Evolutionary conservation across 2,329 filamentous ascomycete species (phyloP), one percentile per base, ranked within the genome.

Genomic region (Trichoderma sp.): DNA sequence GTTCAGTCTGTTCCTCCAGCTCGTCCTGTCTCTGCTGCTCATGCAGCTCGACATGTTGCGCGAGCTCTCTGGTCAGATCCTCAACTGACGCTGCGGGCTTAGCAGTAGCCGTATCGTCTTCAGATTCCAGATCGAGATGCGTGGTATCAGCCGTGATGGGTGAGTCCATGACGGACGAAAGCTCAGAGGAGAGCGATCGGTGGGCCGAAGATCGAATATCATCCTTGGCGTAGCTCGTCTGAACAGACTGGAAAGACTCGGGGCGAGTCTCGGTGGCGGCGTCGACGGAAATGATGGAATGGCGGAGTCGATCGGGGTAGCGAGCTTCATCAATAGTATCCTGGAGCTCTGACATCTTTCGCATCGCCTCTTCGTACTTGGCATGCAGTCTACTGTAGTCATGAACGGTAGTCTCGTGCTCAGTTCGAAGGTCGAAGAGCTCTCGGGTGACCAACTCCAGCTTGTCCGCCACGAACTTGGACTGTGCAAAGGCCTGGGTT

Each of bases 341-440:
- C 83, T 98, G 95, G 65, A 98, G 88, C 82, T 97, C 93, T 6
- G 94, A 92, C 59, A 99, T 84, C 11, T 93, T 92, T 65, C 93
- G 93, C 77, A 99, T 87, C 6, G 95, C 94, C 80, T 97, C 93
- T 81, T 98, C 94, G 80, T 99, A 99, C 84, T 98, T 98, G 79
- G 91, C 89, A 75, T 95, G 92, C 31, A 99, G 91, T 63, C 91
- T 85, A 78, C 97, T 94, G 80, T 93, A 96, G 75, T 98, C 95
- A 77, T 89, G 92, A 21, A 97, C 82, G 0, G 95, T 96, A 9
- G 89, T 88, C 83, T 98, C 96, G 80, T 99, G 97, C 84, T 98
- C 95, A 56, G 97, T 92, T 18, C 94, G 93, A 69, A 99, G 90
- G 80, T 97, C 94, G 75, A 98, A 90, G 2, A 99, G 91, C 84